Evolutionary conservation across 2,329 filamentous ascomycete genomes (phyloP), one percentile per base, ranked within the genome.

Genomic region (Dactylellina sp.): DNA sequence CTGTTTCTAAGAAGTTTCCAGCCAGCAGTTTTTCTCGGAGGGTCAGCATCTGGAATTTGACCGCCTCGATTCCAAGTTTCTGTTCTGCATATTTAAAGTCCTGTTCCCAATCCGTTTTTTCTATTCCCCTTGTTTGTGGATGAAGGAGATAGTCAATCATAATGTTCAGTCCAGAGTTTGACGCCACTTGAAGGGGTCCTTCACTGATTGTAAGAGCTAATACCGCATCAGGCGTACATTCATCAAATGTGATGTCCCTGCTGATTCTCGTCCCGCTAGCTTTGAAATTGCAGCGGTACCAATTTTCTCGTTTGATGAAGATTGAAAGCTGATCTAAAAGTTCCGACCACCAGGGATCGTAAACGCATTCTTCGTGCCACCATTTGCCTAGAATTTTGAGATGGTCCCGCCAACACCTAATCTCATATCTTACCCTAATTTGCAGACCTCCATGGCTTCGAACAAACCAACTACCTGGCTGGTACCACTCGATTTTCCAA

Each of bases 241-340:
- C 28, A 4, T 18, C 18, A 14, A 12, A 7, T 16, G 12, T n/a
- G 50, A 55, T 9, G 11, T 16, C 6, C 7, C 12, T 4, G 37
- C 9, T 12, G 37, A 35, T 12, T 25, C 25, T 22, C 20, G 12
- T 16, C 24, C 28, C 28, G 9, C 28, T 32, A 32, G 25, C 16
- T 35, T 59, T 37, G 14, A 61, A 35, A 11, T 18, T 28, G 37
- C 60, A 63, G 18, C 60, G 32, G 14, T 63, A 63, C 60, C 60
- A 63, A 16, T 63, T 63, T 16, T 63, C 47, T 12, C 16, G 32
- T 22, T 35, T 11, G 1, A 42, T 11, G 37, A 63, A 63, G 18
- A 55, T 63, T 11, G 60, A 63, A 53, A 63, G 32, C n/a, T 63
- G 32, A 1, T 7, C 24, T 12, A 63, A 7, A 6, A 63, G 37